phyloP scores from a whole-genome alignment of 768 basidiomycete species.

The Tricholoma flavovirens region DNA sequence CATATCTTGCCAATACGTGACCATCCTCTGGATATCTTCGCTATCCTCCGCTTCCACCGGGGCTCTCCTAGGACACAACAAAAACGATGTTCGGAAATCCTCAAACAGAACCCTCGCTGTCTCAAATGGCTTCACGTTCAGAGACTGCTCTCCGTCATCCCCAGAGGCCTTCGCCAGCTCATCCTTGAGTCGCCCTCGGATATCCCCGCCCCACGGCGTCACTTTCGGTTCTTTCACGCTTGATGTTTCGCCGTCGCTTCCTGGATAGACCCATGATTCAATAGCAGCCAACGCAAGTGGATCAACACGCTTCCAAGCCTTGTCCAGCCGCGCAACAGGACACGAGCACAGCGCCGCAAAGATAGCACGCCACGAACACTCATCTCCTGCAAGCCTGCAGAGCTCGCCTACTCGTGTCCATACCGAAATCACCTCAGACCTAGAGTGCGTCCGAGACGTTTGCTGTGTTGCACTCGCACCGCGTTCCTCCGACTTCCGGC shows the following conservation, averaged over 20 bases:
- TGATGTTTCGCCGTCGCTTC: conserved; percentile 23
- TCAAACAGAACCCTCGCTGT: conserved; percentile 47
- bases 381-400: conserved; percentile 67
- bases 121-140: conserved; percentile 36
- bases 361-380: conserved; percentile 76
- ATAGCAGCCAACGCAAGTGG: conserved; percentile 48
- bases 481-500: conserved; percentile 28
- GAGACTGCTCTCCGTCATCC: conserved; percentile 37
- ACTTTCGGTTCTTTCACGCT: conserved; percentile 39
- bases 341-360: conserved; percentile 63
- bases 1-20: conserved; percentile 52
- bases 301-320: conserved; percentile 77
- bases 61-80: conserved; percentile 42
- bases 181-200: conserved; percentile 39
- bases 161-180: conserved; percentile 42
- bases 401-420: conserved; percentile 75
- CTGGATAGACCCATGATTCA: conserved; percentile 61
- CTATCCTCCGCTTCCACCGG: conserved; percentile 32
- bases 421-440: conserved; percentile 64
- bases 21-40: conserved; percentile 45
- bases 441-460: conserved; percentile 59
- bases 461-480: conserved; percentile 15
- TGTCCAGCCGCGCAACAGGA: conserved; percentile 70
- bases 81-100: conserved; percentile 41
- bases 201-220: conserved; percentile 68